Evolutionary conservation across 176 grass and related monocot genomes (phyloP).

Genomic region (Juncus inflexus): DNA sequence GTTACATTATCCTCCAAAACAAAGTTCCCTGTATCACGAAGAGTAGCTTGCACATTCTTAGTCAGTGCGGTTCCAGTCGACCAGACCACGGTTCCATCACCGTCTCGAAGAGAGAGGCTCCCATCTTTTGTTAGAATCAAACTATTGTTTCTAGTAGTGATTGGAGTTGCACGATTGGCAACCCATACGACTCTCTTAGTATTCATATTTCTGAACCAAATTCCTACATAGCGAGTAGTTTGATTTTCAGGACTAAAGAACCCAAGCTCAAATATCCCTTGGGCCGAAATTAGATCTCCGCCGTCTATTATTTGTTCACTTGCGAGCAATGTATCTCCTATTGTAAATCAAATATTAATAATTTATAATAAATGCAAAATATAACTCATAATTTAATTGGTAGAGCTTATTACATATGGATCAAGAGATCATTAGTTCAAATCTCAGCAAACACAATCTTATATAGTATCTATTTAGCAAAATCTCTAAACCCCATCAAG

Average conservation of each 20-base stretch:
- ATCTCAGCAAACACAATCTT: too few species aligned
- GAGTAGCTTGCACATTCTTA: slow-evolving; percentile 15
- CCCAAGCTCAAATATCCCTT: slow-evolving; percentile 38
- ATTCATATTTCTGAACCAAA: slow-evolving; percentile 43
- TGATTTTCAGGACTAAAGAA: slow-evolving; percentile 33
- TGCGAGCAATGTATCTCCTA: too few species aligned
- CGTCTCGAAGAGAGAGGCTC: slow-evolving; percentile 28
- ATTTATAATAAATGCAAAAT: too few species aligned
- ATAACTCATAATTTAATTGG: too few species aligned
- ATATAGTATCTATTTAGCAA: too few species aligned
- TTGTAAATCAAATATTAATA: too few species aligned
- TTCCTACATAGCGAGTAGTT: slow-evolving; percentile 37
- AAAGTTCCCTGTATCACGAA: slow-evolving; percentile 49
- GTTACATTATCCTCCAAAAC: slow-evolving; percentile 21
- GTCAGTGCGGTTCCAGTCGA: neutral
- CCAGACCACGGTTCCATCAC: neutral
- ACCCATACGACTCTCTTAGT: slow-evolving; percentile 49
- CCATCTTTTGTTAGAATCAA: slow-evolving; percentile 19
- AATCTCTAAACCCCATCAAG: too few species aligned
- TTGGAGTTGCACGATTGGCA: slow-evolving; percentile 47
- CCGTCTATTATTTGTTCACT: too few species aligned
- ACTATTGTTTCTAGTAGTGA: slow-evolving; percentile 14
- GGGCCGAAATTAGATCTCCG: too few species aligned
- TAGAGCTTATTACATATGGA: too few species aligned
- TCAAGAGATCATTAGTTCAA: too few species aligned